Evolutionary conservation across 2,329 filamentous ascomycete genomes (phyloP).

Genomic region (Fusarium sulawesiense): DNA sequence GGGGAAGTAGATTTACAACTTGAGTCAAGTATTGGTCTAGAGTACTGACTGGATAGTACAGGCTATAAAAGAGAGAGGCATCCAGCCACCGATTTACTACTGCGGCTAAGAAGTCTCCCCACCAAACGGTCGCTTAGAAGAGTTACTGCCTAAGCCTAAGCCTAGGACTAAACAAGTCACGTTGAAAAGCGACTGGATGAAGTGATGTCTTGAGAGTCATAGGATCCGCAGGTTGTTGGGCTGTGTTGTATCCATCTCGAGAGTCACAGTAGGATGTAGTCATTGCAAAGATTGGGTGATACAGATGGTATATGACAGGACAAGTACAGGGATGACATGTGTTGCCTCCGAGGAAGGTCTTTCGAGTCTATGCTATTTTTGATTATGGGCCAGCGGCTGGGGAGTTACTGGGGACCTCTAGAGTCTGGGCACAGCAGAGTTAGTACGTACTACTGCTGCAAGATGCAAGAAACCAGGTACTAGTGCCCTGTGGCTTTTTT

Average conservation of each 20-base stretch:
- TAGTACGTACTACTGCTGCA: slow-evolving; percentile 4
- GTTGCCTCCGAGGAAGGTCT: slow-evolving; percentile 4
- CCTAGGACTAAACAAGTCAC: neutral
- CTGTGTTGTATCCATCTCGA: slow-evolving; percentile 10
- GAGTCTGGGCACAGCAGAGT: neutral
- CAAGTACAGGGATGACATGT: slow-evolving; percentile 18
- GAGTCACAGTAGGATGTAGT: slow-evolving; percentile 5
- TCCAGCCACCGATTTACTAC: slow-evolving; percentile 3
- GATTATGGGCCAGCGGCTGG: slow-evolving; percentile 8
- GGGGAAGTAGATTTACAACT: neutral
- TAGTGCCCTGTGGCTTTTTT: neutral
- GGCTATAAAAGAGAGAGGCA: neutral
- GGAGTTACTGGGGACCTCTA: neutral
- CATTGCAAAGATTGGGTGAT: slow-evolving; percentile 22
- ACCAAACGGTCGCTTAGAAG: neutral
- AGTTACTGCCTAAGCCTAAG: neutral
- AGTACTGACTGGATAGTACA: neutral
- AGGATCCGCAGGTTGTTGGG: slow-evolving; percentile 12
- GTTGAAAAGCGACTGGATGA: neutral
- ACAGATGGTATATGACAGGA: neutral
- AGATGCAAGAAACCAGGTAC: slow-evolving; percentile 9
- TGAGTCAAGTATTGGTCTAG: neutral
- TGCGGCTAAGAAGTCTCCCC: neutral
- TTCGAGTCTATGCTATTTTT: slow-evolving; percentile 30
- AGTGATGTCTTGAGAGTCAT: neutral